A percentile compares a stretch with the other conserved stretches of the same genome.
phyloP scores from a whole-genome alignment of 495 filamentous ascomycete species.

The Usnea hakonensis region DNA sequence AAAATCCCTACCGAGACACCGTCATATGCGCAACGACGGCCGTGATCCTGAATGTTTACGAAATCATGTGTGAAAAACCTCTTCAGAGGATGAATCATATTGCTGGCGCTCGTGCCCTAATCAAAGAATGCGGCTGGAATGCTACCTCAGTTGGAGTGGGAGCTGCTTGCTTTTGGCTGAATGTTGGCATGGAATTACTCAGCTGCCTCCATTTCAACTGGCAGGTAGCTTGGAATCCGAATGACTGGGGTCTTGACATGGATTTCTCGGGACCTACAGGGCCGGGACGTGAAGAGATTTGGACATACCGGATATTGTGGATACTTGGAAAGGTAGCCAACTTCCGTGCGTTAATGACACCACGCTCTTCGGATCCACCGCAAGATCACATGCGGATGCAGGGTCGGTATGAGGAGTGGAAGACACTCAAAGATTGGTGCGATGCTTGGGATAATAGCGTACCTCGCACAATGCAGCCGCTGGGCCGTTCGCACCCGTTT shows the following conservation, averaged over 20 bases:
- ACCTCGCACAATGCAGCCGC: slow-evolving; percentile 80
- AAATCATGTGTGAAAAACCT: slow-evolving; percentile 75
- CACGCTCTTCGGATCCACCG: slow-evolving; percentile 50
- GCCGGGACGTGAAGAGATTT: slow-evolving; percentile 66
- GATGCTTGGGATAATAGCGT: slow-evolving; percentile 71
- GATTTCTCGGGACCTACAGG: slow-evolving; percentile 49
- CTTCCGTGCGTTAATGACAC: slow-evolving; percentile 59
- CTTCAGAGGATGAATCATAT: slow-evolving; percentile 79
- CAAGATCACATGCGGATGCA: slow-evolving; percentile 56
- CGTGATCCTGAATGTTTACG: slow-evolving; percentile 83
- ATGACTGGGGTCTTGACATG: slow-evolving; percentile 87
- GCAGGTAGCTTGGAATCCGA: slow-evolving; percentile 83
- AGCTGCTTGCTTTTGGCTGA: slow-evolving; percentile 90
- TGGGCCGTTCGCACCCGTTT: slow-evolving; percentile 64
- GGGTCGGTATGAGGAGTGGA: slow-evolving; percentile 68
- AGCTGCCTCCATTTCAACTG: slow-evolving; percentile 83
- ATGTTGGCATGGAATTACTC: slow-evolving; percentile 81
- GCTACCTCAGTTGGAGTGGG: slow-evolving; percentile 72
- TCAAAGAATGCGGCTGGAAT: slow-evolving; percentile 88
- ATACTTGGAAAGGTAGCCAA: slow-evolving; percentile 83
- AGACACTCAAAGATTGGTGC: slow-evolving; percentile 60
- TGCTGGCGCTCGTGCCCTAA: slow-evolving; percentile 74
- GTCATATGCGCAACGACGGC: slow-evolving; percentile 85
- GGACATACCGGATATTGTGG: slow-evolving; percentile 85
- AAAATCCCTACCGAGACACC: slow-evolving; percentile 76